Percentiles rank a stretch among this genome's conserved stretches.
Evolutionary conservation across 768 basidiomycete species (phyloP).

Genomic region (Suillus subalutaceus): DNA sequence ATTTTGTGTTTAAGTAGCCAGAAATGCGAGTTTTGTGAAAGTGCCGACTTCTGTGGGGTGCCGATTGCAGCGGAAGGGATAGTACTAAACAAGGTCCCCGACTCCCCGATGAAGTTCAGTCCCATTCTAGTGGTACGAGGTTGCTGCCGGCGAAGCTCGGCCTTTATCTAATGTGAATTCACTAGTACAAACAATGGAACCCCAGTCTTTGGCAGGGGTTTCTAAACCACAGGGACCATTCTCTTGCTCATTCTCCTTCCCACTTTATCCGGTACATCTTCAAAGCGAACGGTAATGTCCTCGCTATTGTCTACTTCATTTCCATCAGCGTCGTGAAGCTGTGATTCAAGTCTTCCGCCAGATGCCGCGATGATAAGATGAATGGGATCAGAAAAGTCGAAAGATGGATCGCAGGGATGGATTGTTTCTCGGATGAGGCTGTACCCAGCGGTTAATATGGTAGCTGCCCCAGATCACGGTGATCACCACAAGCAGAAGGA

Average conservation of each 20-base stretch:
- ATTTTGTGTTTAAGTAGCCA: no score
- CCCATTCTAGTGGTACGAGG: no score
- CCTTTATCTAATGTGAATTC: no score
- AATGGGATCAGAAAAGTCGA: slow-evolving; percentile 10
- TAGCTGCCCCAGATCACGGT: neutral
- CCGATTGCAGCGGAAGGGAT: slow-evolving; percentile 42
- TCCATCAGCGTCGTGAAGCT: neutral
- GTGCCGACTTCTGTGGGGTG: no score
- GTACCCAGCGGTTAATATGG: slow-evolving; percentile 3
- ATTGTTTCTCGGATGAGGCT: slow-evolving; percentile 2
- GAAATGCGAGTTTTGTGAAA: no score
- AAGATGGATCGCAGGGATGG: neutral
- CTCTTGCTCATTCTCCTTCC: neutral
- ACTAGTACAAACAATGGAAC: no score
- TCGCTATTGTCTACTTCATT: neutral
- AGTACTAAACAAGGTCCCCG: no score
- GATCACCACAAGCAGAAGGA: slow-evolving; percentile 8
- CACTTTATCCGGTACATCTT: neutral
- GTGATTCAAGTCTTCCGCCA: slow-evolving; percentile 2
- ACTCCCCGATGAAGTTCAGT: no score
- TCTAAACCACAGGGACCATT: neutral
- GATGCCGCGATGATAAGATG: slow-evolving; percentile 6
- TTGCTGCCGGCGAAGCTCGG: no score
- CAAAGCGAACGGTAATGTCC: neutral
- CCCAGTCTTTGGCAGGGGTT: neutral